Evolutionary conservation across 202 grass and related monocot genomes (phyloP).

Genomic region (Saccharum hybrid): DNA sequence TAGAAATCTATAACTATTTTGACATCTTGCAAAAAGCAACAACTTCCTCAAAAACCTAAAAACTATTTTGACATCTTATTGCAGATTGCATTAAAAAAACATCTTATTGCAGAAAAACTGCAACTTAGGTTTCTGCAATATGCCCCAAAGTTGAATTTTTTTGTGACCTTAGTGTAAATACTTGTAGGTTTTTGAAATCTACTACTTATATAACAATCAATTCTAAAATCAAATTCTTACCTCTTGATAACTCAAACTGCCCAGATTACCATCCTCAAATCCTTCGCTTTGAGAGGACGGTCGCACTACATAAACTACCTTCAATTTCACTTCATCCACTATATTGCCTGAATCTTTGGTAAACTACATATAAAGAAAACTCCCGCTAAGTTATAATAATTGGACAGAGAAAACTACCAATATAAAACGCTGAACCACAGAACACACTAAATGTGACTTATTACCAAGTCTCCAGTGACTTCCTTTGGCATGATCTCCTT

Average conservation of each 20-base stretch:
- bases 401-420: background rate
- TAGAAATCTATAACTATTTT: background rate
- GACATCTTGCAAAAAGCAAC: background rate
- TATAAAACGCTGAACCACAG: background rate
- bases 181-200: background rate
- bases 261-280: conserved; percentile 70
- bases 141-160: background rate
- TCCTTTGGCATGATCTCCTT: conserved; percentile 54
- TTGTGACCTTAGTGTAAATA: background rate
- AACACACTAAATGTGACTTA: conserved; percentile 34
- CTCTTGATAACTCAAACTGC: conserved; percentile 68
- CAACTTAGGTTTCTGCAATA: background rate
- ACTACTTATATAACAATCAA: background rate
- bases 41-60: background rate
- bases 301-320: conserved; percentile 66
- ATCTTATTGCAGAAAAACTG: background rate
- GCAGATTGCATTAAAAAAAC: background rate
- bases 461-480: conserved; percentile 76
- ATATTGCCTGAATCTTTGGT: conserved; percentile 75
- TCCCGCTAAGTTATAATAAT: background rate
- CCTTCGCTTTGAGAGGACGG: conserved; percentile 47
- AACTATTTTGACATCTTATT: background rate
- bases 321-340: conserved; percentile 81
- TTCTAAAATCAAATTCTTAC: conserved; percentile 50
- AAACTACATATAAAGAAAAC: conserved; percentile 58